Evolutionary conservation across 805 yeast species (phyloP), one percentile per base, ranked within the genome.

Genomic region (Starmerella powellii): DNA sequence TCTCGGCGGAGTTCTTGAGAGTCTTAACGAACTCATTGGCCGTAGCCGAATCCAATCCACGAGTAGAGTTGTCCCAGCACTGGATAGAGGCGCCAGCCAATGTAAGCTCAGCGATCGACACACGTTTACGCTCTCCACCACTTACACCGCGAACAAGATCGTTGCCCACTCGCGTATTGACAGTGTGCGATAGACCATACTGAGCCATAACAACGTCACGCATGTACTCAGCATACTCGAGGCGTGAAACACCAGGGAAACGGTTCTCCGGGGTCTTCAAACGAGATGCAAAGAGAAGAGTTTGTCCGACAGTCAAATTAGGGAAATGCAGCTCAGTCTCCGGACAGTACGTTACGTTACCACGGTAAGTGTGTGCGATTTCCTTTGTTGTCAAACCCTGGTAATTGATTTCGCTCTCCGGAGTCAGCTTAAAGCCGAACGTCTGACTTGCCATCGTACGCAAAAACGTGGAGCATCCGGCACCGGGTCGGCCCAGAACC

Each of bases 71-170:
- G 65, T 82, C 87, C 75, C 82, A 78, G 60, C 81, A 74, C 49
- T 72, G 77, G 38, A 79, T 65, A 37, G 72, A 64, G 24, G 84
- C 79, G 23, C 78, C 74, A 38, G 77, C 68, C 36, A 80, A 71
- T 35, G 79, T 63, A 1, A 81, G 81, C 62, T 82, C 94, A 10
- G 86, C 84, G 53, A 82, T 76, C 10, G 88, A 78, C 2, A 82
- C 88, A 65, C 93, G 73, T 62, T 81, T 80, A 51, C 93, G 67
- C 63, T 82, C 91, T 67, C 93, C 91, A 55, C 93, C 88, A 39
- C 88, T 77, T 31, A 79, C 82, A 64, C 85, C 82, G 57, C 83
- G 70, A 24, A 78, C 69, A 31, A 70, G 65, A 47, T 74, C 80
- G 54, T 69, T 69, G 46, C 81, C 81, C 28, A 75, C 80, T 49